A percentile compares a stretch with the other conserved stretches of the same genome.
These are phyloP conservation scores for Mycena leptocephala DNA, from an alignment of 768 basidiomycete species.

Conservation along the genomic window DNA sequence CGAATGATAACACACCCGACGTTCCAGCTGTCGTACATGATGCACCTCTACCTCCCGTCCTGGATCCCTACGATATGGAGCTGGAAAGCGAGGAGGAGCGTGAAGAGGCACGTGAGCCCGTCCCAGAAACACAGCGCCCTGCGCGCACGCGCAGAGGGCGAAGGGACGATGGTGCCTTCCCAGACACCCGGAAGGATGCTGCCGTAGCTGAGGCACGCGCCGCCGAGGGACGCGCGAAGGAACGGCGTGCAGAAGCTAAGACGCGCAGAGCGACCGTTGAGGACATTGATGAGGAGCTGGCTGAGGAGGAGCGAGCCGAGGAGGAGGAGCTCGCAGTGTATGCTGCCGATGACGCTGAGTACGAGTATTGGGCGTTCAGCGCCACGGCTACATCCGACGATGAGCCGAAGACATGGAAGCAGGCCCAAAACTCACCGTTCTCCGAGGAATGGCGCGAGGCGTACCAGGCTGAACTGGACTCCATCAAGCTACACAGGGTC, in stretches of 20 bases:
- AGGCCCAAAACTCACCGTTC: slow-evolving; percentile 9
- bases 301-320: neutral
- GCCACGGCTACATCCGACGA: neutral
- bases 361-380: slow-evolving; percentile 16
- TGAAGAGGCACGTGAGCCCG: neutral
- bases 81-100: neutral
- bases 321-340: neutral
- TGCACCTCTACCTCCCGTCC: neutral
- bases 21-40: neutral
- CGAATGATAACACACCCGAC: neutral
- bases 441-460: neutral
- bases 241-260: neutral
- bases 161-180: neutral
- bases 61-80: neutral
- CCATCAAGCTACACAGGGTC: slow-evolving; percentile 9
- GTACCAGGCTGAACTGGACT: slow-evolving; percentile 1
- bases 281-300: neutral
- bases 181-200: slow-evolving; percentile 8
- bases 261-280: neutral
- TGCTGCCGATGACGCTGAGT: neutral
- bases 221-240: neutral
- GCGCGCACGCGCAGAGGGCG: neutral
- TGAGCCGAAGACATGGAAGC: slow-evolving; percentile 24
- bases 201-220: neutral
- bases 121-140: neutral